A percentile compares a stretch with the other conserved stretches of the same genome.
Conservation (phyloP, 805 yeast species). For the Maudiozyma bulderi region DNA sequence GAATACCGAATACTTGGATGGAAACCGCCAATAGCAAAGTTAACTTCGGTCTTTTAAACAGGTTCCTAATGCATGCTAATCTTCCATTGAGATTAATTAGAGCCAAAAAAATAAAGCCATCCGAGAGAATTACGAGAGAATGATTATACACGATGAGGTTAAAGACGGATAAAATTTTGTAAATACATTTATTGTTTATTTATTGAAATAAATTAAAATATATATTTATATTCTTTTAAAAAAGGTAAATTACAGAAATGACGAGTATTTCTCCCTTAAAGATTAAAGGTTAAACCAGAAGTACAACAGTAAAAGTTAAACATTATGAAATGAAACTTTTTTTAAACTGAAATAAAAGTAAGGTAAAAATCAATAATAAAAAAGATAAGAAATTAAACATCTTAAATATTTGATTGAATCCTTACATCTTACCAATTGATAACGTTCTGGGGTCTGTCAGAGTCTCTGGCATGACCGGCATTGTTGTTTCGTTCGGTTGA, state of each 20-base stretch:
- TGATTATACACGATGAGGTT: not conserved
- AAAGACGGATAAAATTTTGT: too few relatives aligned
- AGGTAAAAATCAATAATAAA: not conserved
- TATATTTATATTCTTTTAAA: too few relatives aligned
- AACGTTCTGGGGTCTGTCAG: not conserved
- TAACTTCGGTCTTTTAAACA: conserved; percentile 1
- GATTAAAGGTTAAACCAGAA: too few relatives aligned
- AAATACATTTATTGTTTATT: too few relatives aligned
- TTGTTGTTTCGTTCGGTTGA: not conserved
- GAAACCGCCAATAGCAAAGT: conserved; percentile 2
- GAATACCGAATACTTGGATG: conserved; percentile 4
- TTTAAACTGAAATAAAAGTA: not conserved
- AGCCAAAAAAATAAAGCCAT: not conserved
- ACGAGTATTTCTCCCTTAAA: too few relatives aligned
- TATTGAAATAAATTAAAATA: too few relatives aligned
- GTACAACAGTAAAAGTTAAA: too few relatives aligned
- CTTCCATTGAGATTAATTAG: conserved; percentile 3
- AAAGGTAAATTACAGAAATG: too few relatives aligned
- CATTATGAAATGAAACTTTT: too few relatives aligned
- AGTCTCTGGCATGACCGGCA: not conserved
- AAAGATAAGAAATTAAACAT: too few relatives aligned
- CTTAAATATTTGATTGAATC: not conserved
- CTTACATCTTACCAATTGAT: not conserved
- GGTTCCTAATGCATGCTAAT: not conserved
- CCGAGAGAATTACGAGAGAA: not conserved